phyloP scores from a whole-genome alignment of 2,329 filamentous ascomycete genomes.

The Arthrobotrys pseudoclavata region DNA sequence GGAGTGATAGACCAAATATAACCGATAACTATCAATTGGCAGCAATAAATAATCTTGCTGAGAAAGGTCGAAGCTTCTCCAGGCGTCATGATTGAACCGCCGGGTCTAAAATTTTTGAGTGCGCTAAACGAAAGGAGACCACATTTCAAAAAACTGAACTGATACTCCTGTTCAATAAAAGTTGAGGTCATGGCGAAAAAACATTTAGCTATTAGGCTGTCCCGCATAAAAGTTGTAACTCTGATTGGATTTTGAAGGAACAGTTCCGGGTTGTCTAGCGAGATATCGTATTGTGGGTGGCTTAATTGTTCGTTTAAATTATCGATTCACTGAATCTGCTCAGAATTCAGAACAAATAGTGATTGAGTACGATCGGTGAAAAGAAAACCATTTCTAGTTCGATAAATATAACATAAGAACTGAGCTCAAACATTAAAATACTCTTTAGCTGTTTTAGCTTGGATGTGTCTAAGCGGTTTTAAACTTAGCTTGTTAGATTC shows the following conservation, averaged over 20 bases:
- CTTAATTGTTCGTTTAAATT: background rate
- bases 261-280: background rate
- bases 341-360: constrained; percentile 13
- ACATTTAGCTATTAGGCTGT: background rate
- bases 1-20: background rate
- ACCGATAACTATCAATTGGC: constrained; percentile 10
- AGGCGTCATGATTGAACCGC: background rate
- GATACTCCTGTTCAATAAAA: background rate
- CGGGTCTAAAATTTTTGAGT: background rate
- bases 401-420: constrained; percentile 30
- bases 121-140: background rate
- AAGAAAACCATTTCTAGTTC: constrained; percentile 7
- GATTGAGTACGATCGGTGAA: constrained; percentile 10
- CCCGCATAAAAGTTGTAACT: background rate
- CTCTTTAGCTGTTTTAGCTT: constrained; percentile 7
- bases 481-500: constrained; percentile 10
- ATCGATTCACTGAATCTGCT: background rate
- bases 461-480: constrained; percentile 3
- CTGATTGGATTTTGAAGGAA: background rate
- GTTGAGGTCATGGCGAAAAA: background rate
- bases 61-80: background rate
- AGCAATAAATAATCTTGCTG: constrained; percentile 19
- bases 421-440: constrained; percentile 19
- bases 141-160: background rate
- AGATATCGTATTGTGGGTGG: background rate